These are phyloP conservation scores for Sphaerostilbella broomeana DNA, from an alignment of 2,329 filamentous ascomycete genomes.

Conservation along the genomic window DNA sequence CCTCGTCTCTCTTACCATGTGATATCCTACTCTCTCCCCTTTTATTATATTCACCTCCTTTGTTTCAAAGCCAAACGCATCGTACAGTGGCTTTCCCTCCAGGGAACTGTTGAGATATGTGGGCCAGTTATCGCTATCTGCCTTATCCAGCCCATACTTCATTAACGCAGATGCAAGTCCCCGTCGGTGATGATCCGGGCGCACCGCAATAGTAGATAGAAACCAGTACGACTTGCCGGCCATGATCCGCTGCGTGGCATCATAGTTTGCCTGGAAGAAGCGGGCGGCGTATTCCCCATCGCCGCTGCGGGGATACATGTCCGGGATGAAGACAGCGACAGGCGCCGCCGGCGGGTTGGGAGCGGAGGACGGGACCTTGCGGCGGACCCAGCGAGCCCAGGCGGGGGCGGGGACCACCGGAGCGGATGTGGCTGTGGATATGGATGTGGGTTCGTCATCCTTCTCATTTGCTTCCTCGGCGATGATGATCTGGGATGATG, in stretches of 20 bases:
- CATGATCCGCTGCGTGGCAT: conserved; percentile 21
- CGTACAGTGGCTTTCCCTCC: conserved; percentile 23
- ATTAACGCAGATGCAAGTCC: conserved; percentile 30
- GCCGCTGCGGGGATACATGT: conserved; percentile 20
- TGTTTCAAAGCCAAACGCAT: conserved; percentile 23
- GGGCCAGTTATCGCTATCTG: conserved; percentile 24
- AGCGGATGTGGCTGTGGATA: too few relatives aligned
- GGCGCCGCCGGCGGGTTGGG: conserved; percentile 12
- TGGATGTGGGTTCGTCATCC: too few relatives aligned
- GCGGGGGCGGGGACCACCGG: conserved; percentile 25
- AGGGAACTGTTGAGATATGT: conserved; percentile 24
- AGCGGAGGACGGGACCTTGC: conserved; percentile 13
- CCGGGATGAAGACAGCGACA: conserved; percentile 20
- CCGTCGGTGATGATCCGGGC: conserved; percentile 23
- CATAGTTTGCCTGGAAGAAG: conserved; percentile 34
- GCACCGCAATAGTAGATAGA: conserved; percentile 28
- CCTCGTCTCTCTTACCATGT: conserved; percentile 25
- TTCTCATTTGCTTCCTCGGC: conserved; percentile 18
- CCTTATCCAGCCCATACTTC: conserved; percentile 24
- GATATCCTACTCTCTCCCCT: conserved; percentile 19
- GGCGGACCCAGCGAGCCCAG: conserved; percentile 31
- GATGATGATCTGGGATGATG: conserved; percentile 26
- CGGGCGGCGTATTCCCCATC: conserved; percentile 28
- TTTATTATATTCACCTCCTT: conserved; percentile 18
- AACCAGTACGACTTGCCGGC: conserved; percentile 25